Evolutionary conservation across 495 filamentous ascomycete species (phyloP).

Genomic region (Penicillium maclennaniae): DNA sequence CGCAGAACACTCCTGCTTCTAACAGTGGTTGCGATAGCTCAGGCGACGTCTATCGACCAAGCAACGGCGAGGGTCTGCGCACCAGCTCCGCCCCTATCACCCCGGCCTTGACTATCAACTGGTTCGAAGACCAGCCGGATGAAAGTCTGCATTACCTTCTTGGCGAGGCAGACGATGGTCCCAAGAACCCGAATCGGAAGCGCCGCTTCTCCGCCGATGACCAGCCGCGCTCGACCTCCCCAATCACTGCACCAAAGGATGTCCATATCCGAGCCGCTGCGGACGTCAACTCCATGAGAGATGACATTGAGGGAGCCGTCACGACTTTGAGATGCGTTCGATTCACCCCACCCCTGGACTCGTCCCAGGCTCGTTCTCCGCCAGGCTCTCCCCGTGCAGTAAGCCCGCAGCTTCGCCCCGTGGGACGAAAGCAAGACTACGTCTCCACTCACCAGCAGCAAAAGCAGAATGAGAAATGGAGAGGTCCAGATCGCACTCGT

Average conservation of each 20-base stretch:
- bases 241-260: neutral
- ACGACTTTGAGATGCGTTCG: slow-evolving; percentile 12
- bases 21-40: slow-evolving; percentile 11
- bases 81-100: slow-evolving; percentile 7
- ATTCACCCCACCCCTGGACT: slow-evolving; percentile 9
- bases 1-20: slow-evolving; percentile 27
- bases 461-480: slow-evolving; percentile 22
- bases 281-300: neutral
- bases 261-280: neutral
- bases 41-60: neutral
- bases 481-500: slow-evolving; percentile 2
- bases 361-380: neutral
- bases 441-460: slow-evolving; percentile 10
- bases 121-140: slow-evolving; percentile 13
- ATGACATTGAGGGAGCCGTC: neutral
- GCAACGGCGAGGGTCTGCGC: slow-evolving; percentile 4
- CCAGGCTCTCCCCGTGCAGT: neutral
- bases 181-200: neutral
- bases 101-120: slow-evolving; percentile 10
- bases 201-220: slow-evolving; percentile 6
- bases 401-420: slow-evolving; percentile 8
- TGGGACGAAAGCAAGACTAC: slow-evolving; percentile 16
- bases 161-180: neutral
- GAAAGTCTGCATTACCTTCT: neutral
- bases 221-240: slow-evolving; percentile 1